Conservation (phyloP, 1,284 basidiomycete genomes). For the Paramarasmius palmivorus region DNA sequence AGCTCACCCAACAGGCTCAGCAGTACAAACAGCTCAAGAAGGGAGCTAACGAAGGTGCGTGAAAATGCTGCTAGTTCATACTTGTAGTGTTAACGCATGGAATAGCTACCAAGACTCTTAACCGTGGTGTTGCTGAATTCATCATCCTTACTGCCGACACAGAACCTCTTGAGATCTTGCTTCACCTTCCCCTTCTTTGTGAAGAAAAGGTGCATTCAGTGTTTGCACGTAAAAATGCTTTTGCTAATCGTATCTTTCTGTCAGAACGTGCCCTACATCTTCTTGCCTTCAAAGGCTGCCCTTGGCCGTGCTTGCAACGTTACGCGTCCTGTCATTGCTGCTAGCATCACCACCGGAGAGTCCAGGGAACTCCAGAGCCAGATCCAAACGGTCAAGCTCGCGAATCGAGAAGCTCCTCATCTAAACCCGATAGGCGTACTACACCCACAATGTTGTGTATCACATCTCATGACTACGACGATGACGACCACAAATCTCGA, state of each 20-base stretch:
- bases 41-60: constrained; percentile 90
- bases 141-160: constrained; percentile 98
- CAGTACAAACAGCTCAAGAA: constrained; percentile 99
- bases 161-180: constrained; percentile 96
- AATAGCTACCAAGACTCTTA: constrained; percentile 93
- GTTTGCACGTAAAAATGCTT: not conserved
- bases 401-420: constrained; percentile 76
- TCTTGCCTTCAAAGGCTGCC: constrained; percentile 92
- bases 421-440: constrained; percentile 17
- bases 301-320: constrained; percentile 97
- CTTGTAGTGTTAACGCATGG: constrained; percentile 3
- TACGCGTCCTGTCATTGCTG: constrained; percentile 92
- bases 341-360: constrained; percentile 95
- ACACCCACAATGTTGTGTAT: not conserved
- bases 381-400: constrained; percentile 87
- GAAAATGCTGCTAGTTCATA: not conserved
- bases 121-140: constrained; percentile 98
- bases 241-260: constrained; percentile 6
- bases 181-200: constrained; percentile 96
- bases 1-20: constrained; percentile 85
- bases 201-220: constrained; percentile 84
- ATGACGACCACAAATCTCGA: not conserved
- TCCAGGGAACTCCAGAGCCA: constrained; percentile 90
- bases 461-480: not conserved
- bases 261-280: constrained; percentile 95